Conservation (phyloP, 2,329 filamentous ascomycete genomes). For the Septoria linicola region DNA sequence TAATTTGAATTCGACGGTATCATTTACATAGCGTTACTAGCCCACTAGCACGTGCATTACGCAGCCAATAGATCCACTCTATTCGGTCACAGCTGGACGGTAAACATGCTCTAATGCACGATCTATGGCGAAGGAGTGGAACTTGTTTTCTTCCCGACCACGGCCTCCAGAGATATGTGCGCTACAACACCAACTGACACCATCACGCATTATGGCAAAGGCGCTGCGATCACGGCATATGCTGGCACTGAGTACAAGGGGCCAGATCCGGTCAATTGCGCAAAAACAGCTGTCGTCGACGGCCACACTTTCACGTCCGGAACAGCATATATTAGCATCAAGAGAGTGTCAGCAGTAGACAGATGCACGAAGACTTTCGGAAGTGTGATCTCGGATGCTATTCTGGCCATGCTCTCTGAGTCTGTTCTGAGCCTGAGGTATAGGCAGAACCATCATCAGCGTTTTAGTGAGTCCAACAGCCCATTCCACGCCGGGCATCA, state of each 20-base stretch:
- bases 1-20: too few relatives aligned
- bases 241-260: slow-evolving; percentile 22
- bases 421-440: slow-evolving; percentile 32
- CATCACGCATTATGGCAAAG: slow-evolving; percentile 27
- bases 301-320: slow-evolving; percentile 32
- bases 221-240: slow-evolving; percentile 28
- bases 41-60: too few relatives aligned
- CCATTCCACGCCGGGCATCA: too few relatives aligned
- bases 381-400: slow-evolving; percentile 25
- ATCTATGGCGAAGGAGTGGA: slow-evolving; percentile 33
- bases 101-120: too few relatives aligned
- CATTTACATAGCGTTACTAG: too few relatives aligned
- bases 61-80: too few relatives aligned
- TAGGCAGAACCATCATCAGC: slow-evolving; percentile 30
- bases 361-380: slow-evolving; percentile 27
- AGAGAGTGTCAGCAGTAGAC: slow-evolving; percentile 29
- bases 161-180: slow-evolving; percentile 29
- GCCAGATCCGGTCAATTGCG: slow-evolving; percentile 4
- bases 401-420: slow-evolving; percentile 32
- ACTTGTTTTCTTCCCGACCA: slow-evolving; percentile 34
- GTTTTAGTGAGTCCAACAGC: too few relatives aligned
- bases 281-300: slow-evolving; percentile 21
- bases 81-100: too few relatives aligned
- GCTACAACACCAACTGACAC: slow-evolving; percentile 29
- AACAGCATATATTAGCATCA: slow-evolving; percentile 34